Evolutionary conservation across 352 stramenopile genomes (phyloP).

Genomic region (Phytophthora boehmeriae): DNA sequence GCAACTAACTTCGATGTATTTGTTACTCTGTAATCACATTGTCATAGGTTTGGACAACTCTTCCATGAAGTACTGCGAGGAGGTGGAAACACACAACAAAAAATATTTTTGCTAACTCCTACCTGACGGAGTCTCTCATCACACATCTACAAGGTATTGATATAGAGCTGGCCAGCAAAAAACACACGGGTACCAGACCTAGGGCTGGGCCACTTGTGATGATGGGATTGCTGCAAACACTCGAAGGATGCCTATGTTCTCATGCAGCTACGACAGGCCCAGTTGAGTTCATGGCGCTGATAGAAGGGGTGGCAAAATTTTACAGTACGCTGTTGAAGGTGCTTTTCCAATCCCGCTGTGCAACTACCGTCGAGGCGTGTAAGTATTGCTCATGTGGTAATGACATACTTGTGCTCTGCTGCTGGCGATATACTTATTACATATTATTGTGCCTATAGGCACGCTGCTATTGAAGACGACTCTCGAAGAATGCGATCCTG

Average conservation of each 20-base stretch:
- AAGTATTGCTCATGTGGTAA: slow-evolving; percentile 24
- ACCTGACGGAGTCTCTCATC: slow-evolving; percentile 71
- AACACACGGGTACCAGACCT: slow-evolving; percentile 10
- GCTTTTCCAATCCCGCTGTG: slow-evolving; percentile 90
- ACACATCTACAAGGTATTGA: slow-evolving; percentile 64
- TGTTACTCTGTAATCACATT: slow-evolving; percentile 15
- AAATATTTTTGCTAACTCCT: slow-evolving; percentile 74
- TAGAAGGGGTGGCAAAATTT: slow-evolving; percentile 74
- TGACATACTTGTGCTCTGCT: not conserved
- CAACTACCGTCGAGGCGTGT: slow-evolving; percentile 86
- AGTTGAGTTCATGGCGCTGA: slow-evolving; percentile 66
- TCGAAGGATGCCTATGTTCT: slow-evolving; percentile 92
- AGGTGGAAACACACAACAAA: slow-evolving; percentile 82
- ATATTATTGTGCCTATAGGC: slow-evolving; percentile 36
- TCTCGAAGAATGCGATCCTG: slow-evolving; percentile 86
- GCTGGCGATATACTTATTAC: slow-evolving; percentile 3
- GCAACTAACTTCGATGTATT: slow-evolving; percentile 2
- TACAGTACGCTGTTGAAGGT: slow-evolving; percentile 86
- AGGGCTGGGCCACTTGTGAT: slow-evolving; percentile 79
- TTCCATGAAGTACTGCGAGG: slow-evolving; percentile 67
- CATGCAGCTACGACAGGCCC: slow-evolving; percentile 84
- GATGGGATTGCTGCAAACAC: slow-evolving; percentile 91
- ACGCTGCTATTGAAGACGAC: slow-evolving; percentile 93
- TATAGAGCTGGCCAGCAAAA: slow-evolving; percentile 37
- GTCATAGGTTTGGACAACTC: slow-evolving; percentile 46